phyloP scores from a whole-genome alignment of 2,329 filamentous ascomycete species.

The Claviceps capensis region DNA sequence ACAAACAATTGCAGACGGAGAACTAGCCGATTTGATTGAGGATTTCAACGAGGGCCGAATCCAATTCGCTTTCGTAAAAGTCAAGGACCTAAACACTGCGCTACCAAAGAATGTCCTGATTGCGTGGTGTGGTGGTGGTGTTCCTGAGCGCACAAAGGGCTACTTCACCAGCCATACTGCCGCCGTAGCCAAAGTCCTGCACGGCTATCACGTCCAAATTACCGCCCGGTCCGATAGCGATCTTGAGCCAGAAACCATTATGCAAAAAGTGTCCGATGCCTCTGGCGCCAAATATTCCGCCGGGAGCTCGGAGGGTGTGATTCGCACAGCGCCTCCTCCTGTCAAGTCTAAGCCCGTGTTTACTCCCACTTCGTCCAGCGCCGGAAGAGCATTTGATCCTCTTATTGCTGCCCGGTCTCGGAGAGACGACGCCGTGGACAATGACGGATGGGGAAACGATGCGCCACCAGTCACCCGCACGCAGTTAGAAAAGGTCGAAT shows the following conservation, averaged over 20 bases:
- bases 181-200: slow-evolving; percentile 80
- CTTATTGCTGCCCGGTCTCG: slow-evolving; percentile 51
- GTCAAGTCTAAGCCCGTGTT: slow-evolving; percentile 85
- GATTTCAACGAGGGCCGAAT: slow-evolving; percentile 95
- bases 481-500: slow-evolving; percentile 79
- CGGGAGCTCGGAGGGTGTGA: slow-evolving; percentile 41
- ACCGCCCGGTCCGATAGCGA: slow-evolving; percentile 86
- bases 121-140: slow-evolving; percentile 93
- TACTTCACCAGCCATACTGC: slow-evolving; percentile 94
- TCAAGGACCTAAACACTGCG: slow-evolving; percentile 83
- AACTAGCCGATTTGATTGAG: slow-evolving; percentile 78
- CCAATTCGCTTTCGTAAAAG: slow-evolving; percentile 92
- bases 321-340: slow-evolving; percentile 46
- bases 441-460: slow-evolving; percentile 89
- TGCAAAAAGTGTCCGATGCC: slow-evolving; percentile 87
- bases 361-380: slow-evolving; percentile 52
- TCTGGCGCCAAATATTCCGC: slow-evolving; percentile 89
- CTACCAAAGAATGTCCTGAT: slow-evolving; percentile 89
- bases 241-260: slow-evolving; percentile 72
- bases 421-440: slow-evolving; percentile 49
- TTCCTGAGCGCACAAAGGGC: slow-evolving; percentile 95
- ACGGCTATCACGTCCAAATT: slow-evolving; percentile 96
- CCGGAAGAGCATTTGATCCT: slow-evolving; percentile 46
- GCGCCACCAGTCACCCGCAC: slow-evolving; percentile 81
- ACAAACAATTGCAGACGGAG: slow-evolving; percentile 55